Conservation (phyloP, 306 rosid genomes). For the Pyrus pyrifolia region DNA sequence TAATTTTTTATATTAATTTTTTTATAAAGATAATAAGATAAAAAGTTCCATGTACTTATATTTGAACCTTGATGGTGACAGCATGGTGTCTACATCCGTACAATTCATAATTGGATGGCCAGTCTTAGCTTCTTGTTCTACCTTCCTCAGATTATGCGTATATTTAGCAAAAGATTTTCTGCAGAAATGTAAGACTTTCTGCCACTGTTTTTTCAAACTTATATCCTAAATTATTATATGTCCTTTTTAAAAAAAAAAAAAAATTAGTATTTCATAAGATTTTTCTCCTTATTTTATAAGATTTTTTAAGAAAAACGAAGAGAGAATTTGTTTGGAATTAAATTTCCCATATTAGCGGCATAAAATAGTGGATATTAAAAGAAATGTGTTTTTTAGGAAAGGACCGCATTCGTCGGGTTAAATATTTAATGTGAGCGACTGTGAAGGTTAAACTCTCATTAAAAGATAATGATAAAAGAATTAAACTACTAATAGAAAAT, state of each 20-base stretch:
- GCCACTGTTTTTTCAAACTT: background rate
- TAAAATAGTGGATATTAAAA: no score
- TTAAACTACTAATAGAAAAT: no score
- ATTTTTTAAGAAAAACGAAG: background rate
- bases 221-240: background rate
- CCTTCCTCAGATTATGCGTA: background rate
- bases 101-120: background rate
- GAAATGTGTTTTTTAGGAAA: no score
- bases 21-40: no score
- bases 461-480: no score
- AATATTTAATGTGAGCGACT: no score
- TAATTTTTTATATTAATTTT: no score
- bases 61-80: background rate
- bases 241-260: no score
- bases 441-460: no score
- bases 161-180: slow-evolving; percentile 16
- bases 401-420: no score
- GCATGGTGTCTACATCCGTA: background rate
- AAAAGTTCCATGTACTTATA: background rate
- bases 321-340: background rate
- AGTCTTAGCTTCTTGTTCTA: background rate
- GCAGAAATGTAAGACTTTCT: background rate
- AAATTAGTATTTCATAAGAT: background rate
- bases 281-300: no score
- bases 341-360: background rate